A percentile compares a stretch with the other conserved stretches of the same genome.
phyloP scores from a whole-genome alignment of 164 flowering plant genomes.

The Litsea cubeba region DNA sequence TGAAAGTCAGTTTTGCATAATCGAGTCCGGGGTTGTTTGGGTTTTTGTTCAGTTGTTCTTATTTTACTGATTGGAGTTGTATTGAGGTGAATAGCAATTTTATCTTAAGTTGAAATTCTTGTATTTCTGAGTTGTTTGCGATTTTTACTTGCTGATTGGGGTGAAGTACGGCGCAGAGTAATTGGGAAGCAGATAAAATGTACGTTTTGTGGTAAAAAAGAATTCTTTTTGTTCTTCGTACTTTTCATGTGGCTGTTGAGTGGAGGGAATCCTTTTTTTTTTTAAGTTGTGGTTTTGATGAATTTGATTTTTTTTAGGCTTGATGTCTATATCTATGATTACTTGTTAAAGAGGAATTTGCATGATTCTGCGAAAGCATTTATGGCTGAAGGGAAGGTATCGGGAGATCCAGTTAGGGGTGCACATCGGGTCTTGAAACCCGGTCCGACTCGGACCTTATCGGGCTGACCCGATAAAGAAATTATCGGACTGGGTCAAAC shows the following conservation, averaged over 20 bases:
- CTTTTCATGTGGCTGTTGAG: no score
- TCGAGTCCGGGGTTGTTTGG: background rate
- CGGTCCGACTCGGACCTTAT: no score
- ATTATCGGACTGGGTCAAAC: no score
- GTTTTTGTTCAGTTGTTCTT: background rate
- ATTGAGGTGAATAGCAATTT: slow-evolving; percentile 2
- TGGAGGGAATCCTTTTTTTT: no score
- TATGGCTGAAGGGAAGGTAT: slow-evolving; percentile 78
- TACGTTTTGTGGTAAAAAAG: slow-evolving; percentile 13
- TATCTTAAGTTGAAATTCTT: slow-evolving; percentile 10
- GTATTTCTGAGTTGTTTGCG: no score
- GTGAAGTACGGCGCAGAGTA: slow-evolving; percentile 50
- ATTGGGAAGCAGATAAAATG: slow-evolving; percentile 77
- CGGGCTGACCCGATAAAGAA: no score
- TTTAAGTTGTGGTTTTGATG: no score
- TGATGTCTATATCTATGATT: slow-evolving; percentile 84
- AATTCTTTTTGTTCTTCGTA: background rate
- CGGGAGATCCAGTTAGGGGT: slow-evolving; percentile 78
- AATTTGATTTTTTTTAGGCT: slow-evolving; percentile 36
- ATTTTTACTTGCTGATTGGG: background rate
- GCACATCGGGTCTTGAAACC: no score
- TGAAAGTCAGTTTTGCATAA: slow-evolving; percentile 6
- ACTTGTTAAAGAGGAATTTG: slow-evolving; percentile 66
- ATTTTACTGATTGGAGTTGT: background rate
- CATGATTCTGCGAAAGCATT: slow-evolving; percentile 77